Percentiles rank a stretch among this genome's conserved stretches.
These are phyloP conservation scores for Kodamaea hsintzibuensis DNA, from an alignment of 805 yeast genomes.

Conservation along the genomic window DNA sequence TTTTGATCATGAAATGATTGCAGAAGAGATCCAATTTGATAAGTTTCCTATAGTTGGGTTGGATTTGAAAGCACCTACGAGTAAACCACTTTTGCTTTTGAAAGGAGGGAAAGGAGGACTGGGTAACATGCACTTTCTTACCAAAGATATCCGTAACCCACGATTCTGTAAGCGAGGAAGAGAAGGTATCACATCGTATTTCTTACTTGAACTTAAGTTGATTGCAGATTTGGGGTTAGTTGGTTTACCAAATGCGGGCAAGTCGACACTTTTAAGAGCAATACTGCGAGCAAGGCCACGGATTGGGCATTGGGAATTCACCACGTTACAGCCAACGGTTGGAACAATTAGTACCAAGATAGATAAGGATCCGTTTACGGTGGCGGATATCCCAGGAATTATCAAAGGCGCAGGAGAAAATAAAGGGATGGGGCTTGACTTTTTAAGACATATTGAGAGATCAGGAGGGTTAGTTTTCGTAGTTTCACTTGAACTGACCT, in stretches of 20 bases:
- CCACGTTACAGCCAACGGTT: constrained; percentile 87
- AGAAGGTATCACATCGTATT: constrained; percentile 59
- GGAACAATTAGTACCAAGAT: constrained; percentile 78
- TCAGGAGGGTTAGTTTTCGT: constrained; percentile 90
- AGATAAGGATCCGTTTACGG: constrained; percentile 74
- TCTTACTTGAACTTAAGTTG: constrained; percentile 80
- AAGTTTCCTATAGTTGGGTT: constrained; percentile 79
- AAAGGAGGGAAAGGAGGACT: constrained; percentile 93
- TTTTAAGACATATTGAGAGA: constrained; percentile 88
- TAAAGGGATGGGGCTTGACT: constrained; percentile 92
- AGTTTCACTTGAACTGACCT: constrained; percentile 64
- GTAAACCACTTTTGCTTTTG: constrained; percentile 65
- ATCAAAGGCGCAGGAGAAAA: constrained; percentile 83
- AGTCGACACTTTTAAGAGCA: constrained; percentile 82
- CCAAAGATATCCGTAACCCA: constrained; percentile 83
- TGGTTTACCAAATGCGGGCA: constrained; percentile 96
- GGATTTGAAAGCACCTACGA: constrained; percentile 63
- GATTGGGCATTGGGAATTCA: constrained; percentile 96
- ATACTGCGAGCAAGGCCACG: constrained; percentile 87
- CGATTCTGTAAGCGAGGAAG: constrained; percentile 85
- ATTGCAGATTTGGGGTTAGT: constrained; percentile 93
- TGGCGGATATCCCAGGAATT: constrained; percentile 97
- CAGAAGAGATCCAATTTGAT: constrained; percentile 63
- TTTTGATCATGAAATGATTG: constrained; percentile 59
- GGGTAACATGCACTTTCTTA: constrained; percentile 94